Conservation (phyloP, 306 rosid genomes). For the Ammopiptanthus mongolicus region DNA sequence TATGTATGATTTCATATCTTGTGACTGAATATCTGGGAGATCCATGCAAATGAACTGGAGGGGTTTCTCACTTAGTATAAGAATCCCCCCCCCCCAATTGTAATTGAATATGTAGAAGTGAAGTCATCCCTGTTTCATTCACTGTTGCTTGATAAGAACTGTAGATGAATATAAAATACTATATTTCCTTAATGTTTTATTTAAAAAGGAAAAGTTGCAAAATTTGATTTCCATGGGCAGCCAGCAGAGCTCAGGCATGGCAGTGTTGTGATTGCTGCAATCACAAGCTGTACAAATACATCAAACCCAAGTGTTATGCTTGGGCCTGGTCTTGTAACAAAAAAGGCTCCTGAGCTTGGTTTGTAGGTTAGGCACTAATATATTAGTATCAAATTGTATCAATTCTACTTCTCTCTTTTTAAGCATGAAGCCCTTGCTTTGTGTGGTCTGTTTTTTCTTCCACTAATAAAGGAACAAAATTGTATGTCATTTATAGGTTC, state of each 20-base stretch:
- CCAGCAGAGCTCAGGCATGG: conserved; percentile 92
- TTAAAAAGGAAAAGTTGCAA: conserved; percentile 57
- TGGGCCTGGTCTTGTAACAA: conserved; percentile 93
- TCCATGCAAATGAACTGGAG: too few species aligned
- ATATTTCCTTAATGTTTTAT: not conserved
- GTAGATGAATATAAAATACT: conserved; percentile 9
- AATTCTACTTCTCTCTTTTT: not conserved
- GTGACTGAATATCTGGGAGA: too few species aligned
- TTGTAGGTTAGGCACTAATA: conserved; percentile 52
- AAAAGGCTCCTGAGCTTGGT: conserved; percentile 87
- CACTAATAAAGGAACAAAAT: not conserved
- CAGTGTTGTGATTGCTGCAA: conserved; percentile 91
- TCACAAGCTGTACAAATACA: conserved; percentile 94
- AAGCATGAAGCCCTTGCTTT: not conserved
- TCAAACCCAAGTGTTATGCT: conserved; percentile 98
- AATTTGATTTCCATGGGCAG: conserved; percentile 83
- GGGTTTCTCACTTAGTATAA: not conserved
- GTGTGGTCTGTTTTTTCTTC: not conserved
- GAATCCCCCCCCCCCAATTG: not conserved
- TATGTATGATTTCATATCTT: too few species aligned
- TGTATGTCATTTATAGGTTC: not conserved
- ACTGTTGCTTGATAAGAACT: conserved; percentile 2
- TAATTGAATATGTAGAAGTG: conserved; percentile 11
- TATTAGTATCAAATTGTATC: not conserved
- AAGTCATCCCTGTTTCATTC: conserved; percentile 3